phyloP scores from a whole-genome alignment of 768 basidiomycete species.

The Mycena vulgaris region DNA sequence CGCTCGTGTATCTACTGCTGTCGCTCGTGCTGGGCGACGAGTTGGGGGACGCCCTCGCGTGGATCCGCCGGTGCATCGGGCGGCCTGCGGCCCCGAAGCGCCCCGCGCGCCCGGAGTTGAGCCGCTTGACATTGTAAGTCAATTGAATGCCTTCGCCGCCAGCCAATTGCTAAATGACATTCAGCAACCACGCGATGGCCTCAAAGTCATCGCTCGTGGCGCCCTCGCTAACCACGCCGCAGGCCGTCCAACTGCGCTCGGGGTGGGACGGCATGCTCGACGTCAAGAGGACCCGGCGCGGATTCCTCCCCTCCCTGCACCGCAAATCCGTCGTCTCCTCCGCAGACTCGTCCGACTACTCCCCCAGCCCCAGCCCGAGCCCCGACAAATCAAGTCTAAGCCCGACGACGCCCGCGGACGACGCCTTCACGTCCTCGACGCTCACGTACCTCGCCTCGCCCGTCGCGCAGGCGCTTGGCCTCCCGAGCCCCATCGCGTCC shows the following conservation, averaged over 20 bases:
- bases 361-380: background rate
- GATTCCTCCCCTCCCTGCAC: constrained; percentile 14
- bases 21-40: constrained; percentile 57
- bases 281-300: constrained; percentile 41
- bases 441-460: constrained; percentile 63
- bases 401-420: constrained; percentile 47
- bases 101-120: constrained; percentile 21
- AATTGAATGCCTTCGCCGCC: too few relatives aligned
- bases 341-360: constrained; percentile 5
- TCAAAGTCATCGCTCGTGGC: constrained; percentile 41
- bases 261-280: constrained; percentile 68
- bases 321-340: constrained; percentile 41
- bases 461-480: constrained; percentile 59
- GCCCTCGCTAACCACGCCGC: constrained; percentile 47
- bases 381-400: constrained; percentile 44
- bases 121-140: constrained; percentile 22
- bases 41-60: constrained; percentile 52
- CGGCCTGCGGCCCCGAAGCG: background rate
- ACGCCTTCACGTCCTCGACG: constrained; percentile 60
- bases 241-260: constrained; percentile 45
- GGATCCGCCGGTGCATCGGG: constrained; percentile 43
- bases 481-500: constrained; percentile 46
- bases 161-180: too few relatives aligned
- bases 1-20: constrained; percentile 56
- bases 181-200: constrained; percentile 29